Evolutionary conservation across 139 green algal species (phyloP), one percentile per base, ranked within the genome.

Genomic region (Chlamydomonas schloesseri): DNA sequence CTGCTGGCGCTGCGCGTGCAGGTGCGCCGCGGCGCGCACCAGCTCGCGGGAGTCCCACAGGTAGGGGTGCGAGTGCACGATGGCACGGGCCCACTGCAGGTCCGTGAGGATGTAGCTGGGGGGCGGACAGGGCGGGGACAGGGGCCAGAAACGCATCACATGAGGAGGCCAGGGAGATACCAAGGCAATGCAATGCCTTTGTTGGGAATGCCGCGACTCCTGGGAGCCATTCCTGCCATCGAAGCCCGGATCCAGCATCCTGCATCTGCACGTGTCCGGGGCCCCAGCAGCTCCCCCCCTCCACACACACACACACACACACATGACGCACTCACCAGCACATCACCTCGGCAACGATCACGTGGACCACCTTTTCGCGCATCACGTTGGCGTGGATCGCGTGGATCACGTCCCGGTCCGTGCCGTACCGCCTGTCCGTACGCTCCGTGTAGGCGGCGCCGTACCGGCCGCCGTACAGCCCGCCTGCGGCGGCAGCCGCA

Each of bases 21-120:
- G 62, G 64, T 75, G 64, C 46, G 77, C 67, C 15, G 64, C 77
- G 10, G 64, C 77, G 0, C 77, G 77, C 26, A 73, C 21, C 26
- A 84, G 64, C 77, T 73, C 77, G n/a, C 62, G 15, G 0, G 67
- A 5, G 33, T 84, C 77, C 3, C 62, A 42, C 36, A 84, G 47
- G 77, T 75, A 84, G 11, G 77, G 77, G 17, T 67, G 53, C 20
- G 64, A 75, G 9, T 50, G n/a, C 23, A 84, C 77, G 64, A 84
- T 64, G 33, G 77, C 77, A 1, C 64, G 64, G 5, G 77, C 77
- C 77, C 77, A 84, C 47, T 84, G 77, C 9, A 74, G 11, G 64
- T 84, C 77, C 15, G 42, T 74, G 28, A 84, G 77, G 62, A 84
- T 84, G 42, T 84, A n/a, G 62, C 76, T 83, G 76, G 60, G 60